Conservation (phyloP, 192 early-diverging fungal genomes). For the Lobosporangium transversale region DNA sequence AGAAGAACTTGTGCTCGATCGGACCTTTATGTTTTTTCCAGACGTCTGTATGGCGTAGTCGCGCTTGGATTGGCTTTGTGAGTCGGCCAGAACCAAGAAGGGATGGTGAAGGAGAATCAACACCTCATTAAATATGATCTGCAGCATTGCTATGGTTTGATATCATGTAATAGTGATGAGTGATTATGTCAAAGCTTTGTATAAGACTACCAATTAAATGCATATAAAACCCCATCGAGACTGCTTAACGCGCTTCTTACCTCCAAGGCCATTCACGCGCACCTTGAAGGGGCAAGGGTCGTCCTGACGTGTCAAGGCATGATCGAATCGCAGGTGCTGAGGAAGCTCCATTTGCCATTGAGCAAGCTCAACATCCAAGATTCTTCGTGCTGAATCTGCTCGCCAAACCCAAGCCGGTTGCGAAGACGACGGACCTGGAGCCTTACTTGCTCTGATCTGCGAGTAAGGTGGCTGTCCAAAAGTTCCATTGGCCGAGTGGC, state of each 20-base stretch:
- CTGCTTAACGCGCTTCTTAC: too few relatives aligned
- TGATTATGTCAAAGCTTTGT: too few relatives aligned
- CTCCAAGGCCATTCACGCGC: slow-evolving; percentile 39
- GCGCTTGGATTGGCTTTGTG: slow-evolving; percentile 15
- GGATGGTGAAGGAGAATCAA: slow-evolving; percentile 47
- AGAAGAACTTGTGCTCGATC: slow-evolving; percentile 12
- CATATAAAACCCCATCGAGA: too few relatives aligned
- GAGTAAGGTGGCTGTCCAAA: not conserved
- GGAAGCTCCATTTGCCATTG: slow-evolving; percentile 50
- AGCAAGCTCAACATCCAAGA: slow-evolving; percentile 44
- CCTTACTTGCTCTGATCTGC: slow-evolving; percentile 3
- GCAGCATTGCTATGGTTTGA: slow-evolving; percentile 45
- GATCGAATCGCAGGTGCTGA: slow-evolving; percentile 33
- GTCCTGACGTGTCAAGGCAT: slow-evolving; percentile 27
- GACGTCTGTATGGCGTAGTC: not conserved
- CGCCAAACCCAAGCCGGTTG: slow-evolving; percentile 42
- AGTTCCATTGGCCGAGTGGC: not conserved
- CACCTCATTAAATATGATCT: slow-evolving; percentile 48
- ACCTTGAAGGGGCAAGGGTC: slow-evolving; percentile 25
- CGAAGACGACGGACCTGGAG: not conserved
- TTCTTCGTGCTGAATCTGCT: slow-evolving; percentile 38
- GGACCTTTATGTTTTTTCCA: slow-evolving; percentile 7
- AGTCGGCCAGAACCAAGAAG: slow-evolving; percentile 34
- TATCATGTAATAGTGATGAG: too few relatives aligned
- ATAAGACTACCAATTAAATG: too few relatives aligned